Conservation (phyloP, 2,329 filamentous ascomycete species). For the Colletotrichum liaoningense region DNA sequence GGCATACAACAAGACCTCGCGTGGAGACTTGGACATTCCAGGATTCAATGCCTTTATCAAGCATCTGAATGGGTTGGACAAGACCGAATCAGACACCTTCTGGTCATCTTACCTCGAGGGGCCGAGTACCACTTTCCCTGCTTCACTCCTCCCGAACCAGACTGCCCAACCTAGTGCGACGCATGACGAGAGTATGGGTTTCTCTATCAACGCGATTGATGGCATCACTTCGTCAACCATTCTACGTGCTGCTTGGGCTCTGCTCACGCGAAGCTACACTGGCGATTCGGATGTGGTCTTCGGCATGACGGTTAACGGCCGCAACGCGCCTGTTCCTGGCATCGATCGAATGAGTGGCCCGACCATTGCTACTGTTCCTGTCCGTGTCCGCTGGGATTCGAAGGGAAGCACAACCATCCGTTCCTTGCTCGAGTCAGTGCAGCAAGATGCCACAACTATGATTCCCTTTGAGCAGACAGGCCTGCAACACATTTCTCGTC, state of each 20-base stretch:
- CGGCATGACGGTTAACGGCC: conserved; percentile 42
- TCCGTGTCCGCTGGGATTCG: conserved; percentile 33
- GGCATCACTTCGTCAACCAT: not conserved
- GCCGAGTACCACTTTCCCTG: not conserved
- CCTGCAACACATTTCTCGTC: conserved; percentile 30
- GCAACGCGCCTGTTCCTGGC: conserved; percentile 40
- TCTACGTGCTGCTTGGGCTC: conserved; percentile 40
- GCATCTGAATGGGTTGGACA: not conserved
- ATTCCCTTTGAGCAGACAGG: conserved; percentile 39
- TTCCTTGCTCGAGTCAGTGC: conserved; percentile 26
- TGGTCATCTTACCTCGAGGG: not conserved
- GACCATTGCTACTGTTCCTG: conserved; percentile 44
- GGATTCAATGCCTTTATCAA: not conserved
- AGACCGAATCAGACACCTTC: not conserved
- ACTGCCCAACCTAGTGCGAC: not conserved
- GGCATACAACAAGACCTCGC: not conserved
- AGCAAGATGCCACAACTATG: conserved; percentile 33
- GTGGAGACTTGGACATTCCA: not conserved
- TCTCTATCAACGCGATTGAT: not conserved
- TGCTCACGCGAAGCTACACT: conserved; percentile 51
- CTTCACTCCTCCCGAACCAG: not conserved
- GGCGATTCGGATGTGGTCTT: conserved; percentile 42
- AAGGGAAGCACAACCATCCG: conserved; percentile 12
- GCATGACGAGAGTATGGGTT: not conserved
- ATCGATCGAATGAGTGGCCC: conserved; percentile 43